phyloP scores from a whole-genome alignment of 2,329 filamentous ascomycete genomes.

The Alternaria gansuensis region DNA sequence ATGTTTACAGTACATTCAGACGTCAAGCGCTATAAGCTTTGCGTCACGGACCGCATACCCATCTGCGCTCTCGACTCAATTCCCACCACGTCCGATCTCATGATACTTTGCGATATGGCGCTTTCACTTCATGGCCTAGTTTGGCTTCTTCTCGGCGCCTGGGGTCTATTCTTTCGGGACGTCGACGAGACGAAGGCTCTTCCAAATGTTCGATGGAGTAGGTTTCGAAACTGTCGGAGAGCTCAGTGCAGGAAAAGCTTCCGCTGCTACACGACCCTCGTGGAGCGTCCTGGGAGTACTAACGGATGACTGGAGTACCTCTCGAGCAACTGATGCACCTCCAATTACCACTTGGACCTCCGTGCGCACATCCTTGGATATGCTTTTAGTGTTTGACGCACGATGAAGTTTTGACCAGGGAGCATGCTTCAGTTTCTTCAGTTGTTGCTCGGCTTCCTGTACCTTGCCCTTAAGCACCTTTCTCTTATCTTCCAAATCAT shows the following conservation, averaged over 20 bases:
- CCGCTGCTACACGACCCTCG: not conserved
- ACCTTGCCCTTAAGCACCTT: not conserved
- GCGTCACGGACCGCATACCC: not conserved
- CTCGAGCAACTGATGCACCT: not conserved
- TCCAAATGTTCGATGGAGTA: not conserved
- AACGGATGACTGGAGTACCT: not conserved
- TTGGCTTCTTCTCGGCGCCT: not conserved
- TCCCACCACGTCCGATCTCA: not conserved
- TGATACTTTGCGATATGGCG: not conserved
- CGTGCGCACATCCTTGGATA: not conserved
- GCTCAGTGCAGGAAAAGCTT: constrained; percentile 5
- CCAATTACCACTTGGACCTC: not conserved
- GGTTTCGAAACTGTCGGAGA: not conserved
- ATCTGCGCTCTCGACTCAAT: not conserved
- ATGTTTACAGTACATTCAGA: not conserved
- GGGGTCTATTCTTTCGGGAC: not conserved
- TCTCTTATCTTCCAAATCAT: not conserved
- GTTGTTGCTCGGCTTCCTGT: not conserved
- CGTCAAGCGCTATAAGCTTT: not conserved
- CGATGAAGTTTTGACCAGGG: not conserved
- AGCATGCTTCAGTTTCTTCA: not conserved
- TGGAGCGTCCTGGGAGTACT: not conserved
- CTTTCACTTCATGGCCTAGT: not conserved
- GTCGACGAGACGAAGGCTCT: constrained; percentile 4
- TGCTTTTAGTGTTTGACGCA: not conserved